phyloP scores from a whole-genome alignment of 441 rosid species.

The Aquilaria agallochum region DNA sequence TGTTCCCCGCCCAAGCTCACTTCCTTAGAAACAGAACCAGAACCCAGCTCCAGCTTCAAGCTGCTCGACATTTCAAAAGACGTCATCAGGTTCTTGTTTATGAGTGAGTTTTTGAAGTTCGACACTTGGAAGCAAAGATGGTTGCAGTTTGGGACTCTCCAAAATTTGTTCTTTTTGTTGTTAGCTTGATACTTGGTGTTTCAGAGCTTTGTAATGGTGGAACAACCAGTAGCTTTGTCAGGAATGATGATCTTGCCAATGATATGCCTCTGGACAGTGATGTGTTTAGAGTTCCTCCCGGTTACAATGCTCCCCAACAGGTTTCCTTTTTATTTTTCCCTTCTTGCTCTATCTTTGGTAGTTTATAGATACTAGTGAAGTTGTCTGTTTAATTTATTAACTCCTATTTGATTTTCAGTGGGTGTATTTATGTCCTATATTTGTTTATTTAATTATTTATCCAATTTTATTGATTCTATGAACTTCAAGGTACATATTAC shows the following conservation, averaged over 20 bases:
- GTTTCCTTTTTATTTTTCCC: slow-evolving; percentile 21
- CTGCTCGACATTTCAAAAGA: no score
- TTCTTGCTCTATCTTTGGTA: not conserved
- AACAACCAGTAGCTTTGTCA: slow-evolving; percentile 56
- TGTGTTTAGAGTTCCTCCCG: slow-evolving; percentile 64
- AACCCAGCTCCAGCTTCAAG: no score
- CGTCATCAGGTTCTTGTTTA: no score
- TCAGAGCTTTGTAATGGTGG: slow-evolving; percentile 62
- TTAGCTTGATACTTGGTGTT: slow-evolving; percentile 33
- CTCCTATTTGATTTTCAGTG: no score
- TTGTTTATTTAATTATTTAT: not conserved
- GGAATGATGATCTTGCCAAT: slow-evolving; percentile 38
- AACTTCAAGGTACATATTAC: slow-evolving; percentile 70
- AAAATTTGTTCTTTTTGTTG: slow-evolving; percentile 13
- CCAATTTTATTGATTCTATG: not conserved
- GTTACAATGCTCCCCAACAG: slow-evolving; percentile 94
- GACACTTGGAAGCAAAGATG: slow-evolving; percentile 3
- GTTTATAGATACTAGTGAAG: not conserved
- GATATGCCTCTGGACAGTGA: slow-evolving; percentile 88
- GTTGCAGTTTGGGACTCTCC: not conserved
- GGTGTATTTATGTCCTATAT: not conserved
- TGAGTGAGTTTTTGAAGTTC: no score
- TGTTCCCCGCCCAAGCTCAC: no score
- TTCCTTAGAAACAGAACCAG: no score
- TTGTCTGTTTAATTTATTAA: no score